Percentiles rank a stretch among this genome's conserved stretches.
Conservation (phyloP, 192 early-diverging fungal species). For the Funneliformis geosporum region DNA sequence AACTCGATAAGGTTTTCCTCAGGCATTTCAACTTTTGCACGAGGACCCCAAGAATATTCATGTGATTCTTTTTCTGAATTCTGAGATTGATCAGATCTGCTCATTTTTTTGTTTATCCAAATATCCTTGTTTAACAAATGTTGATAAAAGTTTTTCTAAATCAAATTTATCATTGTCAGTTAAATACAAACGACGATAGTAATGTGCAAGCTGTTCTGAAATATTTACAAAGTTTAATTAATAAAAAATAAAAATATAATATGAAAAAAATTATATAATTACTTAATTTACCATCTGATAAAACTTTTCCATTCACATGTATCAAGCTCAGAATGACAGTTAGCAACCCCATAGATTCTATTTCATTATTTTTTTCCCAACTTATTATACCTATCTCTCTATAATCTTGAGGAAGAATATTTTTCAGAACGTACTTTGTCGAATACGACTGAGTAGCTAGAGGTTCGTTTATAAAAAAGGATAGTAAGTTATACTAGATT, state of each 20-base stretch:
- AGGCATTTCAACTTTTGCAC: slow-evolving; percentile 60
- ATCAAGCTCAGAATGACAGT: slow-evolving; percentile 61
- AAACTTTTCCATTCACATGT: slow-evolving; percentile 52
- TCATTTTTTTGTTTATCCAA: slow-evolving; percentile 45
- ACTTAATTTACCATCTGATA: slow-evolving; percentile 46
- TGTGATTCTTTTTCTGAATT: slow-evolving; percentile 40
- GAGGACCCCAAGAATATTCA: slow-evolving; percentile 61
- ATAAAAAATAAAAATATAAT: neutral
- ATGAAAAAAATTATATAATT: neutral
- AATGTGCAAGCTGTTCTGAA: slow-evolving; percentile 37
- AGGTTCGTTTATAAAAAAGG: neutral
- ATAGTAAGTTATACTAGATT: neutral
- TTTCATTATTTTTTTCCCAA: slow-evolving; percentile 44
- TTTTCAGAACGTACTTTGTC: slow-evolving; percentile 49
- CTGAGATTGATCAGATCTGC: slow-evolving; percentile 35
- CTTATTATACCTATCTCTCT: slow-evolving; percentile 37
- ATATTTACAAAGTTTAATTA: neutral
- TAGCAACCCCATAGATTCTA: slow-evolving; percentile 53
- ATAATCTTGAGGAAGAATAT: slow-evolving; percentile 43
- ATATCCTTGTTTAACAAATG: slow-evolving; percentile 56
- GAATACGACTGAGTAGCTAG: neutral
- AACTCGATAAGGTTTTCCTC: slow-evolving; percentile 56
- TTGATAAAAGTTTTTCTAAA: slow-evolving; percentile 38
- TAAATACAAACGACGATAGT: slow-evolving; percentile 39
- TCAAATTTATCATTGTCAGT: slow-evolving; percentile 40